Conservation (phyloP, 352 stramenopile genomes). For the Phytopythium kandeliae region DNA sequence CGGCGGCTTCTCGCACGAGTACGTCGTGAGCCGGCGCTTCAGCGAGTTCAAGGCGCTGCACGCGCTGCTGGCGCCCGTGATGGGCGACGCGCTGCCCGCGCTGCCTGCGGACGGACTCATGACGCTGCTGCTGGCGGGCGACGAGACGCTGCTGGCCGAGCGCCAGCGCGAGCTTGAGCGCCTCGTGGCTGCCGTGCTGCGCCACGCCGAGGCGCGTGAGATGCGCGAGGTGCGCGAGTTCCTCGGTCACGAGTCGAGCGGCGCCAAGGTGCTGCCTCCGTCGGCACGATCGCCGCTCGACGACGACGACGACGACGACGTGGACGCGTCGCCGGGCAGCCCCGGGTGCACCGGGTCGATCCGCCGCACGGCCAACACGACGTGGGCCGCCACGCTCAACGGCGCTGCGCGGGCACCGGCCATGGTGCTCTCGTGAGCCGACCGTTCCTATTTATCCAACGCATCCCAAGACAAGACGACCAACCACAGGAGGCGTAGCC, state of each 20-base stretch:
- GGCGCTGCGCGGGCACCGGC: constrained; percentile 6
- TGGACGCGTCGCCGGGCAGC: constrained; percentile 24
- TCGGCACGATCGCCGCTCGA: constrained; percentile 8
- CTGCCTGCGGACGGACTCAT: constrained; percentile 68
- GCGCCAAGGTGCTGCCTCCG: constrained; percentile 39
- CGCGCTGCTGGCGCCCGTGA: constrained; percentile 39
- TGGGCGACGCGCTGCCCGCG: constrained; percentile 49
- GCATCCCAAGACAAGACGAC: no score
- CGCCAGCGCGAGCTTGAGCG: constrained; percentile 57
- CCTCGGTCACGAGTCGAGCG: constrained; percentile 47
- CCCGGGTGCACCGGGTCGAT: constrained; percentile 58
- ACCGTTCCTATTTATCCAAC: not conserved
- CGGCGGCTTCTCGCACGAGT: constrained; percentile 51
- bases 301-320: constrained; percentile 9
- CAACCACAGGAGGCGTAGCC: no score
- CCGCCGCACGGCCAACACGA: constrained; percentile 63
- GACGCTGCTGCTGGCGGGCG: constrained; percentile 69
- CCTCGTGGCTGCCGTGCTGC: constrained; percentile 47
- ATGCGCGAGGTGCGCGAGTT: constrained; percentile 60
- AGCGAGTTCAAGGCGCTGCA: constrained; percentile 76
- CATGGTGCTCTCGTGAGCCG: constrained; percentile 4
- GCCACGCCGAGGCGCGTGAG: constrained; percentile 57
- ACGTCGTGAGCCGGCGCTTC: constrained; percentile 63
- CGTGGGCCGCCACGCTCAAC: constrained; percentile 37
- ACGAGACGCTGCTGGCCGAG: constrained; percentile 49